Evolutionary conservation across 768 basidiomycete species (phyloP).

Genomic region (Podaxis carcinomalis): DNA sequence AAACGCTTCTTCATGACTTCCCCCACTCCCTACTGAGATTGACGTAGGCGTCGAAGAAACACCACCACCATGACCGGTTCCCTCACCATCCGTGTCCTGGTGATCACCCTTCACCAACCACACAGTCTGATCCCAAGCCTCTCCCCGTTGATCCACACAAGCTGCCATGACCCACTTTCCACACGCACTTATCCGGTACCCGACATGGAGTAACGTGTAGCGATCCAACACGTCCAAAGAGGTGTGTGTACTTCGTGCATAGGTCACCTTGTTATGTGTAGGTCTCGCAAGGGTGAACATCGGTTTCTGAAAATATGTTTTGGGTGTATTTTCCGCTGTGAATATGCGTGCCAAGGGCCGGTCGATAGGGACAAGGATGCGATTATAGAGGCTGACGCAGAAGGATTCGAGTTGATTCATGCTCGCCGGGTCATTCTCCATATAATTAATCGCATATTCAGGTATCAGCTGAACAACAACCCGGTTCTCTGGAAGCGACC

Average conservation of each 20-base stretch:
- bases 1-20: slow-evolving; percentile 36
- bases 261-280: slow-evolving; percentile 31
- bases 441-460: slow-evolving; percentile 48
- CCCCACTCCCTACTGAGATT: neutral
- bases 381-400: slow-evolving; percentile 67
- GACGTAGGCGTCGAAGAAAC: neutral
- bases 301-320: slow-evolving; percentile 49
- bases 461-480: slow-evolving; percentile 74
- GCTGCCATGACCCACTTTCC: slow-evolving; percentile 76
- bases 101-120: slow-evolving; percentile 51
- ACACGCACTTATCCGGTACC: slow-evolving; percentile 60
- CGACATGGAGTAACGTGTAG: slow-evolving; percentile 66
- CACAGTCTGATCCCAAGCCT: slow-evolving; percentile 63
- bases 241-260: slow-evolving; percentile 29
- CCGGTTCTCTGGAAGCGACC: slow-evolving; percentile 42
- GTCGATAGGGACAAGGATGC: slow-evolving; percentile 56
- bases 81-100: slow-evolving; percentile 26
- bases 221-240: slow-evolving; percentile 42
- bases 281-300: slow-evolving; percentile 60
- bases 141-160: slow-evolving; percentile 75
- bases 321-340: slow-evolving; percentile 23
- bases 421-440: slow-evolving; percentile 38
- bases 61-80: slow-evolving; percentile 15
- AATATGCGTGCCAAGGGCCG: slow-evolving; percentile 56
- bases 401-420: slow-evolving; percentile 44